Evolutionary conservation across 2,329 filamentous ascomycete species (phyloP), one percentile per base, ranked within the genome.

Genomic region (Microdochium trichocladiopsis): DNA sequence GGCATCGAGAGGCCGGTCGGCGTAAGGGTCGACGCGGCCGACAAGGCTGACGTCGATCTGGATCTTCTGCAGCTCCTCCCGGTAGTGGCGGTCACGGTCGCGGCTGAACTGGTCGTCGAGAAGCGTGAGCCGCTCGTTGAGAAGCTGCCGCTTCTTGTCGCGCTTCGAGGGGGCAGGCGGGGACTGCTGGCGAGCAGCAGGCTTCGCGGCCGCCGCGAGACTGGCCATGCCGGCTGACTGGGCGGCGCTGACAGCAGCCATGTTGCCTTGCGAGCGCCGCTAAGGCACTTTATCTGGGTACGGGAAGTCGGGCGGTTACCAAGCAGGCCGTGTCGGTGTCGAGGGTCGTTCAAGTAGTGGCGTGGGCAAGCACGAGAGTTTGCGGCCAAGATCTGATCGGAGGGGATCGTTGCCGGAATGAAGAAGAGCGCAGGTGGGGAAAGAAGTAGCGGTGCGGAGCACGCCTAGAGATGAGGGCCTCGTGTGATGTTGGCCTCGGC

Each of bases 21-120:
- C 76, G 67, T 95, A 95, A 1, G 89, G 87, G 63, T 96, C 87
- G 50, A 94, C 88, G 60, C 88, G 69, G 21, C 69, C 68, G 10
- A 64, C 56, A 11, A 78, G 67, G 52, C 68, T 56, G 21, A 75
- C 63, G 52, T 79, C 76, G 5, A 61, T 65, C 53, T 64, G 56
- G 14, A 60, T 56, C 45, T 58, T 59, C 4, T 59, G 58, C 11
- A 60, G 58, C 24, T 60, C 58, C 33, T 60, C 58, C 45, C 58
- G 55, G 50, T 58, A 58, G 22, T 58, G 52, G 41, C 56, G 56
- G 25, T 60, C 58, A 37, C 58, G 57, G 41, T 60, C 58, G 47
- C 58, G 56, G 43, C 55, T 55, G 50, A 53, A 60, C 48, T 58
- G 55, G 33, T 57, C 58, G 14, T 53, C 53, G 25, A 60, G 47